phyloP scores from a whole-genome alignment of 805 yeast genomes.

The Wickerhamiella occidentalis region DNA sequence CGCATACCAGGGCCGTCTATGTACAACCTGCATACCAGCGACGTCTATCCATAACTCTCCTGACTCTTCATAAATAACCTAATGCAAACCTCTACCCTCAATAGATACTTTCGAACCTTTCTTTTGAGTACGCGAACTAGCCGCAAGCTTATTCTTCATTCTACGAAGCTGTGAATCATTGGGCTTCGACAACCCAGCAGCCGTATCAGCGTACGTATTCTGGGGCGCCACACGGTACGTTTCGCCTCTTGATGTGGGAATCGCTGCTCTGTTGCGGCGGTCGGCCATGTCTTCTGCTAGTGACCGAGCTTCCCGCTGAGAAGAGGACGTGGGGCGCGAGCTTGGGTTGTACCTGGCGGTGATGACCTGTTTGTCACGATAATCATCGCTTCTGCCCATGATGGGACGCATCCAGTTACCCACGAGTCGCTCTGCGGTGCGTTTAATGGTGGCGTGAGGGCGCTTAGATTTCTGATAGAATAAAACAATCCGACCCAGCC shows the following conservation, averaged over 20 bases:
- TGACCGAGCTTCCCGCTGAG: constrained; percentile 29
- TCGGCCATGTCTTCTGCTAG: constrained; percentile 83
- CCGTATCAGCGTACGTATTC: constrained; percentile 39
- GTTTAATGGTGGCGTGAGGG: constrained; percentile 76
- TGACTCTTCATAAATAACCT: too few relatives aligned
- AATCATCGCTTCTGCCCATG: constrained; percentile 88
- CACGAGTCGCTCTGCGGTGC: constrained; percentile 78
- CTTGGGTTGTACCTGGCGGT: constrained; percentile 45
- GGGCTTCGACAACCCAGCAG: constrained; percentile 38
- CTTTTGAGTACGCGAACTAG: constrained; percentile 33
- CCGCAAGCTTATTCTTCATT: constrained; percentile 46
- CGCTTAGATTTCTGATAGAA: constrained; percentile 84
- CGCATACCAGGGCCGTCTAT: too few relatives aligned
- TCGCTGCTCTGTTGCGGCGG: constrained; percentile 87
- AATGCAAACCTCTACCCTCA: constrained; percentile 45
- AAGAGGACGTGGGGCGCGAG: constrained; percentile 15
- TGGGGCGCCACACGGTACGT: constrained; percentile 87
- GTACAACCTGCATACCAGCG: too few relatives aligned
- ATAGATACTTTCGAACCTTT: constrained; percentile 68
- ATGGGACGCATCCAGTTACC: constrained; percentile 99
- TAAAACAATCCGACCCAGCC: constrained; percentile 85
- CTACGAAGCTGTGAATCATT: constrained; percentile 72
- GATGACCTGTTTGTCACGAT: constrained; percentile 70
- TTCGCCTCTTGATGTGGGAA: constrained; percentile 80
- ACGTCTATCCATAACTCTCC: too few relatives aligned